Percentiles rank a stretch among this genome's conserved stretches.
These are phyloP conservation scores for Solanum etuberosum DNA, from an alignment of 257 asterid species.

Conservation along the genomic window DNA sequence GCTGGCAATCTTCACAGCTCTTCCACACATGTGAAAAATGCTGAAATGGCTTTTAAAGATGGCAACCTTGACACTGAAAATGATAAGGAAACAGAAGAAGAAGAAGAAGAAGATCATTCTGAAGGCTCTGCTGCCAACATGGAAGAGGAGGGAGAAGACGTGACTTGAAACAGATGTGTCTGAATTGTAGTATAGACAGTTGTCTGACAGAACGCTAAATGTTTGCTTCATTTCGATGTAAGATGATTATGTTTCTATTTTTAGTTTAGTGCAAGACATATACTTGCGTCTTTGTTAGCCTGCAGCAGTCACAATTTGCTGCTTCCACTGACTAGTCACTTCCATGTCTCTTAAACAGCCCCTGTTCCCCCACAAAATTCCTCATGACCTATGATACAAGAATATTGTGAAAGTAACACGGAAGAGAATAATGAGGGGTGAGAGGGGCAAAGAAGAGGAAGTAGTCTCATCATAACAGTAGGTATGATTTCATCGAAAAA, in stretches of 20 bases:
- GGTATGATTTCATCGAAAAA: not conserved
- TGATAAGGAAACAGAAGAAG: conserved; percentile 12
- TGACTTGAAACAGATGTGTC: not conserved
- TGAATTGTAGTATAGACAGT: conserved; percentile 13
- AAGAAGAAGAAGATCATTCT: not conserved
- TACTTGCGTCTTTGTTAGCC: not conserved
- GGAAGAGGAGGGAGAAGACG: conserved; percentile 6
- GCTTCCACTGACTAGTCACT: not conserved
- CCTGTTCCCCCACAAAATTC: not conserved
- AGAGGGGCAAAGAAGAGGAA: not conserved
- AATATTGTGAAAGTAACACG: not conserved
- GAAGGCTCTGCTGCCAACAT: not conserved
- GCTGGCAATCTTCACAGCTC: not conserved
- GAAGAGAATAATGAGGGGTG: not conserved
- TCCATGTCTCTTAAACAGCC: not conserved
- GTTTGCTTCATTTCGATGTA: not conserved
- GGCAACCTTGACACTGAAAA: conserved; percentile 3
- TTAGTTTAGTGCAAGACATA: not conserved
- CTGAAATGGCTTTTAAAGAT: conserved; percentile 1
- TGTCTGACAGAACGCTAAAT: not conserved
- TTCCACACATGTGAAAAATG: not conserved
- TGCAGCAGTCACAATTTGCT: not conserved
- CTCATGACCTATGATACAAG: not conserved
- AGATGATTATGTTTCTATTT: not conserved
- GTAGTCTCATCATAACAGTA: not conserved